Percentiles rank a stretch among this genome's conserved stretches.
Conservation (phyloP, 2,329 filamentous ascomycete genomes). For the Orbilia brochopaga region DNA sequence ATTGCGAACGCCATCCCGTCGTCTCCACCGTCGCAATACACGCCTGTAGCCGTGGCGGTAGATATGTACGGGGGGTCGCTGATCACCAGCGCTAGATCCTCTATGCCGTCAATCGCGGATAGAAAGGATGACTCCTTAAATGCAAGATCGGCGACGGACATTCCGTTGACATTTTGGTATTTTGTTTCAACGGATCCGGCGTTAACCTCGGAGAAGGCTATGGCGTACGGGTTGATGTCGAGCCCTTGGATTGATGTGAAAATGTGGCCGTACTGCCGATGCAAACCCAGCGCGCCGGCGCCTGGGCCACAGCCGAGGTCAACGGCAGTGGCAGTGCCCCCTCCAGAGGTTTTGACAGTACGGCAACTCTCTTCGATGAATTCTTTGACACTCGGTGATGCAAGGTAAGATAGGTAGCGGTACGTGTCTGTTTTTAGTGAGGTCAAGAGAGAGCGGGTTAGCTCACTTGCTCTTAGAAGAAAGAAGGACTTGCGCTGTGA, state of each 20-base stretch:
- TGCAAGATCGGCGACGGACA: neutral
- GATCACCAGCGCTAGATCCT: neutral
- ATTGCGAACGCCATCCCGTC: slow-evolving; percentile 2
- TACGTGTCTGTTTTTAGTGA: neutral
- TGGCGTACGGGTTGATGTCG: neutral
- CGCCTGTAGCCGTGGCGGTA: neutral
- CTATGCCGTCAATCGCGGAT: neutral
- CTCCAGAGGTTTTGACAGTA: neutral
- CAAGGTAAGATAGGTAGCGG: slow-evolving; percentile 1
- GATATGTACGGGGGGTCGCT: slow-evolving; percentile 4
- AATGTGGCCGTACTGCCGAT: neutral
- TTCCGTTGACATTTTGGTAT: too few relatives aligned
- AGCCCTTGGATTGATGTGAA: neutral
- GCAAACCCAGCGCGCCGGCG: neutral
- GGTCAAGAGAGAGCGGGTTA: neutral
- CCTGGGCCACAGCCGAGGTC: slow-evolving; percentile 5
- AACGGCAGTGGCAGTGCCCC: neutral
- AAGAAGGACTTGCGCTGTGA: neutral
- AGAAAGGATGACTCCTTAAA: neutral
- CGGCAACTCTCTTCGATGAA: neutral
- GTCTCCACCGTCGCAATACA: slow-evolving; percentile 2
- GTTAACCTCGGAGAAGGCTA: slow-evolving; percentile 3
- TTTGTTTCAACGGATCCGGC: neutral
- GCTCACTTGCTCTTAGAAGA: neutral
- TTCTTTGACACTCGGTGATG: neutral